phyloP scores from a whole-genome alignment of 2,329 filamentous ascomycete species.

The Trichoderma breve region DNA sequence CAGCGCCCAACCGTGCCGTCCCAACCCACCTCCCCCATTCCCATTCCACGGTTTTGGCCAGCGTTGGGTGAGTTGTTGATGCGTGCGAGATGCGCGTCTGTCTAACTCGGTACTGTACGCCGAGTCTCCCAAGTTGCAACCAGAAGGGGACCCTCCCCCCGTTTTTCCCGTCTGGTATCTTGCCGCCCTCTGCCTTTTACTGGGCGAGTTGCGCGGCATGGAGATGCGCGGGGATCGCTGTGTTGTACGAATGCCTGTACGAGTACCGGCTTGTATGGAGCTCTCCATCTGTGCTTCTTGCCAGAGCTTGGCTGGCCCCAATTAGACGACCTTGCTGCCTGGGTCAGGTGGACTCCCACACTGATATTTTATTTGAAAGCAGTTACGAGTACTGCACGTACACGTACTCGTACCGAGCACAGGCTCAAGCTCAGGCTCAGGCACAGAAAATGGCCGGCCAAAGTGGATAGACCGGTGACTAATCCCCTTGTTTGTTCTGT shows the following conservation, averaged over 20 bases:
- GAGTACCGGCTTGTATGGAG: not conserved
- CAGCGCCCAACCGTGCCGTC: constrained; percentile 17
- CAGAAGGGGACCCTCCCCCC: not conserved
- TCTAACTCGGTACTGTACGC: not conserved
- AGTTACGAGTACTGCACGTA: not conserved
- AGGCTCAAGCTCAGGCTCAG: not conserved
- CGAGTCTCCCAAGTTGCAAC: not conserved
- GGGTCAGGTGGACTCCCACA: constrained; percentile 3
- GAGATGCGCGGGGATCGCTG: not conserved
- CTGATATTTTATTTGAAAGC: not conserved
- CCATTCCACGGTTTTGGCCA: not conserved
- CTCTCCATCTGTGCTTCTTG: not conserved
- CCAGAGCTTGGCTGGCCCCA: not conserved
- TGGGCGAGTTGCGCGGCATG: not conserved
- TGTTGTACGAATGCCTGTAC: not conserved
- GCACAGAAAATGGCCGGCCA: not conserved
- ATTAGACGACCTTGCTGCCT: not conserved
- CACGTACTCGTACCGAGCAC: not conserved
- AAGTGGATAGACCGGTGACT: not conserved
- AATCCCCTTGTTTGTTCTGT: not conserved
- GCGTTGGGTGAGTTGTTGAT: not conserved
- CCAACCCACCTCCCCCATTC: constrained; percentile 4
- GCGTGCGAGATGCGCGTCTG: constrained; percentile 2
- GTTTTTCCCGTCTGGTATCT: not conserved
- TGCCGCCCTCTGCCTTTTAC: not conserved